Percentiles rank a stretch among this genome's conserved stretches.
These are phyloP conservation scores for Axilococcus clingmanii DNA, from an alignment of 139 green algal genomes.

Conservation along the genomic window DNA sequence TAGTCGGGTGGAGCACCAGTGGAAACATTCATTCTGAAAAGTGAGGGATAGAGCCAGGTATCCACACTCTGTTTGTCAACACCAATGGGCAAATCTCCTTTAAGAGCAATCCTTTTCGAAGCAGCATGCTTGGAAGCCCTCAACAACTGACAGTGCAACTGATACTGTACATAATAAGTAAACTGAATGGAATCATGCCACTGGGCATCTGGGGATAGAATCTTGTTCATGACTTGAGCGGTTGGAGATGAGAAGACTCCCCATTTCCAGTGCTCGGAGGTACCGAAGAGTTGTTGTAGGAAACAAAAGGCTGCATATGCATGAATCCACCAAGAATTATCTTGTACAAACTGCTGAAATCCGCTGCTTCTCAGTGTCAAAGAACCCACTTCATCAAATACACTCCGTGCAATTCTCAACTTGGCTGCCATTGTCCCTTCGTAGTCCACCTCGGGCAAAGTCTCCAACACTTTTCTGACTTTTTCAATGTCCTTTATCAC, in stretches of 20 bases:
- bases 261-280: conserved; percentile 85
- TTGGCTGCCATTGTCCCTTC: conserved; percentile 67
- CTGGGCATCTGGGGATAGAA: conserved; percentile 37
- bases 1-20: conserved; percentile 85
- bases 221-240: conserved; percentile 34
- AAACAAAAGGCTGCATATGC: conserved; percentile 86
- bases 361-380: conserved; percentile 21
- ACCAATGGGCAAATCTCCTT: conserved; percentile 95
- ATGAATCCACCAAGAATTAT: conserved; percentile 72
- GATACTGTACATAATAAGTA: conserved; percentile 66
- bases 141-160: conserved; percentile 79
- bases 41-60: conserved; percentile 70
- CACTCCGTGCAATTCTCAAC: conserved; percentile 40
- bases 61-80: conserved; percentile 91
- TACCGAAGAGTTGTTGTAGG: conserved; percentile 78
- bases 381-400: conserved; percentile 38
- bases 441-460: conserved; percentile 65
- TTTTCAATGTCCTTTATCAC: conserved; percentile 26
- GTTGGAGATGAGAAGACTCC: conserved; percentile 44
- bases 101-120: conserved; percentile 64
- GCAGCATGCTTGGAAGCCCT: conserved; percentile 53
- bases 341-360: conserved; percentile 46
- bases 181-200: conserved; percentile 46
- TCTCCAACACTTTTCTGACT: conserved; percentile 26
- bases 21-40: conserved; percentile 84